A percentile compares a stretch with the other conserved stretches of the same genome.
Conservation (phyloP, 2,329 filamentous ascomycete species). For the Penicillium olsonii region DNA sequence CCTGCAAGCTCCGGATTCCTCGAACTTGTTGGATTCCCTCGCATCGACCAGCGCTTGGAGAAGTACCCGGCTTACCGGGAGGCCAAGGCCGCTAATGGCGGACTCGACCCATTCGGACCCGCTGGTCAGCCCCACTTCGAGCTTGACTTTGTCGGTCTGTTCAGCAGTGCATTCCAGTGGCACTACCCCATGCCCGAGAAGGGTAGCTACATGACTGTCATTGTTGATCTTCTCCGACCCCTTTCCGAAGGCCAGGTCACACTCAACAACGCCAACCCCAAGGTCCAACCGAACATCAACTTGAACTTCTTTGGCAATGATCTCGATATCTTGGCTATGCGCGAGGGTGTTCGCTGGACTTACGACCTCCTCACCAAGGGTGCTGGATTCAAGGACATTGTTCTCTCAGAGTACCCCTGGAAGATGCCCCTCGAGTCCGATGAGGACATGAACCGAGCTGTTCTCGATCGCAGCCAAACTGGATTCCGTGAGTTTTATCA, state of each 20-base stretch:
- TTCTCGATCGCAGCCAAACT: slow-evolving; percentile 64
- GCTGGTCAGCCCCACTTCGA: slow-evolving; percentile 63
- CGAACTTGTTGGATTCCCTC: slow-evolving; percentile 60
- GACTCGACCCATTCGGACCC: slow-evolving; percentile 57
- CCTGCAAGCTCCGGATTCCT: slow-evolving; percentile 44
- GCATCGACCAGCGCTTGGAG: slow-evolving; percentile 57
- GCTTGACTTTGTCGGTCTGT: slow-evolving; percentile 64
- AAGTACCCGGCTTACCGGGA: slow-evolving; percentile 52
- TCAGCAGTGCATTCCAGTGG: slow-evolving; percentile 55
- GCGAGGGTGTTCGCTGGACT: slow-evolving; percentile 59
- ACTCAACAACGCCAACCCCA: slow-evolving; percentile 42
- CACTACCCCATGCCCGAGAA: slow-evolving; percentile 45
- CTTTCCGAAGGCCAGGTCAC: slow-evolving; percentile 47
- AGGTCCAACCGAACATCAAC: slow-evolving; percentile 45
- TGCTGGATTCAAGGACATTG: slow-evolving; percentile 53
- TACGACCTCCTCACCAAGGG: slow-evolving; percentile 59
- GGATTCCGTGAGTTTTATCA: slow-evolving; percentile 21
- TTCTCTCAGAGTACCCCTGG: slow-evolving; percentile 57
- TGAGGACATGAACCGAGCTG: slow-evolving; percentile 57
- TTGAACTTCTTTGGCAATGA: slow-evolving; percentile 51
- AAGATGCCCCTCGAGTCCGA: slow-evolving; percentile 59
- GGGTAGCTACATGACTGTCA: slow-evolving; percentile 59
- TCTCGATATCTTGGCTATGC: slow-evolving; percentile 57
- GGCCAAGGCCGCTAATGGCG: slow-evolving; percentile 45
- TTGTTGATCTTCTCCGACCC: slow-evolving; percentile 54